phyloP scores from a whole-genome alignment of 352 stramenopile genomes.

The Pythium guiyangense region DNA sequence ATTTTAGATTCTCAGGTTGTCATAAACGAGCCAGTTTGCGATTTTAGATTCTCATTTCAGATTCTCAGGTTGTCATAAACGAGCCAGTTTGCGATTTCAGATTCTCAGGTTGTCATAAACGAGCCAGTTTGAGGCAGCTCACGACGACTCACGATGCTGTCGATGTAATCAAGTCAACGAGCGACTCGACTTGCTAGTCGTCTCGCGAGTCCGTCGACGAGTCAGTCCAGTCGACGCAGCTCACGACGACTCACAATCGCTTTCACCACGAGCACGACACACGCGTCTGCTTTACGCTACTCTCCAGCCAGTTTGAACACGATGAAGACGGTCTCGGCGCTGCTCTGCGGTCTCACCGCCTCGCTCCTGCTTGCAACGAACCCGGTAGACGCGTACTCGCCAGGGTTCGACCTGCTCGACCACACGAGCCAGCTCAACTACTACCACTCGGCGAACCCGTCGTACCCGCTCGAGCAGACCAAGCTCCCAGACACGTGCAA shows the following conservation, averaged over 20 bases:
- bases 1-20: too few species aligned
- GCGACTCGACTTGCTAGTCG: too few species aligned
- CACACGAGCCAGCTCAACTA: constrained; percentile 58
- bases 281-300: neutral
- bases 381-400: constrained; percentile 22
- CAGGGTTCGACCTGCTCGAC: constrained; percentile 47
- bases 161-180: too few species aligned
- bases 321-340: constrained; percentile 31
- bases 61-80: too few species aligned
- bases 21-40: too few species aligned
- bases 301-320: neutral
- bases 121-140: too few species aligned
- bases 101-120: too few species aligned
- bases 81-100: too few species aligned
- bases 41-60: too few species aligned
- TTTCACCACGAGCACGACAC: neutral
- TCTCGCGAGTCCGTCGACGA: too few species aligned
- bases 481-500: constrained; percentile 32
- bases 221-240: neutral
- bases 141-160: too few species aligned
- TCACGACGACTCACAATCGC: neutral
- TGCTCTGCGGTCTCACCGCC: constrained; percentile 10
- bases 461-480: constrained; percentile 31
- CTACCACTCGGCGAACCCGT: constrained; percentile 43
- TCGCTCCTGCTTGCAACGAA: constrained; percentile 10